Evolutionary conservation across 208 protist genomes (phyloP).

Genomic region (Trichomonas vaginalis): DNA sequence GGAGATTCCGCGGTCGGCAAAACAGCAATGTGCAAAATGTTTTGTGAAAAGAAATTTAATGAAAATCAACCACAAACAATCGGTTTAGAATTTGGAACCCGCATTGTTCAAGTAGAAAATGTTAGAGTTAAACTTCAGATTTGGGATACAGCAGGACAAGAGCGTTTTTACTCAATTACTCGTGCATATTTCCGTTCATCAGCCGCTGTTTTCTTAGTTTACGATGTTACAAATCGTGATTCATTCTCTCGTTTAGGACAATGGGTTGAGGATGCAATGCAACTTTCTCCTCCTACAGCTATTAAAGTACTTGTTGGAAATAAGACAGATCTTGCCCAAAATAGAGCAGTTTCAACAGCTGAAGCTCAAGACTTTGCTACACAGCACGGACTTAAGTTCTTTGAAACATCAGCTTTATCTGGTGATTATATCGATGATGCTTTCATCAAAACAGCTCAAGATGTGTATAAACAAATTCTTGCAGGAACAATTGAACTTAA

Average conservation of each 20-base stretch:
- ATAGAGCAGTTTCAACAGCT: background rate
- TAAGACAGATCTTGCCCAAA: background rate
- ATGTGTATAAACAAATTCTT: background rate
- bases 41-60: background rate
- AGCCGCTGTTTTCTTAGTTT: background rate
- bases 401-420: conserved; percentile 9
- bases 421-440: background rate
- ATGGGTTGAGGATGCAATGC: background rate
- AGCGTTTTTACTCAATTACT: background rate
- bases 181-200: background rate
- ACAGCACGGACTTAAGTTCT: conserved; percentile 3
- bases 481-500: background rate
- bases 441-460: background rate
- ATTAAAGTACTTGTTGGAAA: conserved; percentile 18
- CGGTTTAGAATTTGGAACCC: conserved; percentile 7
- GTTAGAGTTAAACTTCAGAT: background rate
- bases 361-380: background rate
- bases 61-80: conserved; percentile 10
- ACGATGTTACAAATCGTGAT: conserved; percentile 8
- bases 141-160: conserved; percentile 18
- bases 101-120: background rate
- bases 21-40: background rate
- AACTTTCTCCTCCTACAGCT: background rate
- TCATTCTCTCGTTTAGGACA: background rate
- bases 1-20: background rate